Base-by-base conservation (phyloP, 2,329 filamentous ascomycete species). In the Claviceps purpurea region DNA sequence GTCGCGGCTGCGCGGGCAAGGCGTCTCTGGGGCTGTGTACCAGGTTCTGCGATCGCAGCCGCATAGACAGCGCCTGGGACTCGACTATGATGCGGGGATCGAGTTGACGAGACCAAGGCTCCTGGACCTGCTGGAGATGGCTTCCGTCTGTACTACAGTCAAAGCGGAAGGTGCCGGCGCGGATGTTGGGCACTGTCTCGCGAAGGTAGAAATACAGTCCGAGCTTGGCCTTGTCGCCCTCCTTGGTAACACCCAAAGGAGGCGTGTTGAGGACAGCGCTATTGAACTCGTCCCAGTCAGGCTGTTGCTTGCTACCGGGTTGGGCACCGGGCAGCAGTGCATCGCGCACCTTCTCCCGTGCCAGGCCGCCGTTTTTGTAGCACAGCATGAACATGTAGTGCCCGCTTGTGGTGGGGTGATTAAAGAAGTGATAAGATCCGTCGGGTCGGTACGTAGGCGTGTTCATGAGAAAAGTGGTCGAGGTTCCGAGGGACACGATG, bases 351-450 rank as follows among this genome's bases (percentile, higher is more conserved):
- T 87, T 83, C 66, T 98, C 93, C 45, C 93, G 85, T 2, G 93
- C 91, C 1, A 97, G 81, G 2, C 89, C 89, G 59, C 93, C 93
- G 70, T 98, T 98, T 71, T 97, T 97, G 75, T 97, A 98, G 76
- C 93, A 98, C 39, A 98, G 81, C 93, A 98, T 98, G 70, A 98
- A 97, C 93, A 98, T 97, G 77, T 95, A 96, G 55, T 96, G 79
- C 1, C 87, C 89, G 0, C 83, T 73, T 1, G 89, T 95, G 45
- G 89, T 93, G 1, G 93, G 93, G 68, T 97, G 90, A 73, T 96
- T 95, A 79, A 97, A 94, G 75, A 97, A 95, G 73, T 98, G 93
- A 64, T 95, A 95, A 6, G 86, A 81, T 3, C 89, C 87, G 63
- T 96, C 85, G 2, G 93, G 89, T 65, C 84, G 84, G 76, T 95